Base-by-base conservation (phyloP, 495 filamentous ascomycete species). In the Penicillium egyptiacum region DNA sequence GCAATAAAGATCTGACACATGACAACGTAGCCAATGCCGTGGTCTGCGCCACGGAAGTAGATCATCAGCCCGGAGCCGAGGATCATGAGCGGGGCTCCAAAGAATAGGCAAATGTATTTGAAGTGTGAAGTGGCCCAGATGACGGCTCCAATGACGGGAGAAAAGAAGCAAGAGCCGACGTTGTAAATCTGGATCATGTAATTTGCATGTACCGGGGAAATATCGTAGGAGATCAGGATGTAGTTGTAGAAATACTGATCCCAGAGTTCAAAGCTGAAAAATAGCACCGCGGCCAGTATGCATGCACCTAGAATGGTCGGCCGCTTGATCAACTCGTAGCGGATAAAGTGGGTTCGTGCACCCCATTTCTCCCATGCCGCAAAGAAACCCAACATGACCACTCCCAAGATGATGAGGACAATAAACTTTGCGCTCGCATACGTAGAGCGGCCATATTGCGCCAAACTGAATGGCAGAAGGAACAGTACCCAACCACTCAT, bases 1-100 rank as follows among this genome's bases (percentile, higher is more conserved):
- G 88, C 84, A 61, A 91, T 89, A 72, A 91, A 86, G 65, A 92
- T 87, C 69, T 92, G 87, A 64, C 82, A 87, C 85, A 91, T 89
- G 64, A 90, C 73, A 31, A 93, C 73, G 68, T 86, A 89, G 23
- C 86, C 88, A 35, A 91, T 75, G 41, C 76, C 65, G 33, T 75
- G 72, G 31, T 79, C 72, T 3, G 76, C 70, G 73, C 86, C 82
- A 37, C 88, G 85, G 80, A 90, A 91, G 59, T 74, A 81, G 60
- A 79, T 88, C 81, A 89, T 82, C 50, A 88, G 77, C 5, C 88
- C 81, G 0, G 84, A 80, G 3, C 86, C 81, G 12, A 88, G 80
- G 20, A 88, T 71, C 62, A 81, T 76, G n/a, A 91, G 65, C 0
- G 87, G 86, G 0, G 88, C 62, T 50, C 79, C 86, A 67, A 87